Percentiles rank a stretch among this genome's conserved stretches.
phyloP scores from a whole-genome alignment of 176 grass and related monocot species.

The Musa beccarii region DNA sequence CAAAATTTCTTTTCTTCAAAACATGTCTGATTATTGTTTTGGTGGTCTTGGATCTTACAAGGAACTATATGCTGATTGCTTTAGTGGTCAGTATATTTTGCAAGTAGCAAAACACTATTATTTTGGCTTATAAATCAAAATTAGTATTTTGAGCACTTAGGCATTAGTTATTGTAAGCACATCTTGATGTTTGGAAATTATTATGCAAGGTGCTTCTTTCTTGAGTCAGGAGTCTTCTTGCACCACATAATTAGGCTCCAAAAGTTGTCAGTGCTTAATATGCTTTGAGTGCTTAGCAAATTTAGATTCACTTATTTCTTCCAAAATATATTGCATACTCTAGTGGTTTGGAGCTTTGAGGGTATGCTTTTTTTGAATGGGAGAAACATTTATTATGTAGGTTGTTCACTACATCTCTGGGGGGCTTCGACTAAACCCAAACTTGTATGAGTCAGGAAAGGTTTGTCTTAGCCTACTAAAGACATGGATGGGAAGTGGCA shows the following conservation, averaged over 20 bases:
- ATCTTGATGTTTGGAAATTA: background rate
- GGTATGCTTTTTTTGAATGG: background rate
- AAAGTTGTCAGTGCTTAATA: background rate
- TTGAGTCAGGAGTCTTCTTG: background rate
- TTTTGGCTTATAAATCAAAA: too few species aligned
- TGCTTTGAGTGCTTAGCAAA: background rate
- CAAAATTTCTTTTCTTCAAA: too few species aligned
- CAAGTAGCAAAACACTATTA: too few species aligned
- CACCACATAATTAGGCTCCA: background rate
- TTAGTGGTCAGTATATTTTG: too few species aligned
- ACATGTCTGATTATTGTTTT: too few species aligned
- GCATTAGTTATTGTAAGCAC: too few species aligned
- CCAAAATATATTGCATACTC: background rate
- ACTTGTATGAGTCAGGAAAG: slow-evolving; percentile 91
- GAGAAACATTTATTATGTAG: slow-evolving; percentile 27
- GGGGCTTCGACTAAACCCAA: slow-evolving; percentile 81
- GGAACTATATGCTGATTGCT: too few species aligned
- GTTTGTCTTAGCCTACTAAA: slow-evolving; percentile 96
- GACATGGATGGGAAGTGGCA: slow-evolving; percentile 78
- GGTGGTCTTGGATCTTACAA: too few species aligned
- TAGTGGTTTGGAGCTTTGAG: background rate
- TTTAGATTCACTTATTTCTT: background rate
- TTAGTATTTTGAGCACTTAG: too few species aligned
- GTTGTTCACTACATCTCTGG: slow-evolving; percentile 83
- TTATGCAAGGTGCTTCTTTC: background rate